Evolutionary conservation across 2,329 filamentous ascomycete genomes (phyloP), one percentile per base, ranked within the genome.

Genomic region (Xenosphaeropsis pyriputrescens): DNA sequence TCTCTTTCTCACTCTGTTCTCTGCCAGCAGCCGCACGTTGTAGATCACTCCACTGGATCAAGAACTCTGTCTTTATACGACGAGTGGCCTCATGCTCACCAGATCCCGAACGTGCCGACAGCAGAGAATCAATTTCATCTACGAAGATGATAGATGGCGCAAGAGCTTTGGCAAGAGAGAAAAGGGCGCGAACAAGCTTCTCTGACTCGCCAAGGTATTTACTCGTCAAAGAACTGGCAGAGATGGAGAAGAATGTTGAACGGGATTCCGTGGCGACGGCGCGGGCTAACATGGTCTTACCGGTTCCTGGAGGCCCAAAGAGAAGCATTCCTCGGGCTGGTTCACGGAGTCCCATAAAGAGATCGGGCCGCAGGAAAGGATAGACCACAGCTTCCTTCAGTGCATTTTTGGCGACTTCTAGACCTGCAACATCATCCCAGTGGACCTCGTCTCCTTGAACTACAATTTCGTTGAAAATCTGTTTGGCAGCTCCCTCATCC

Each of bases 71-170:
- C 61, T 98, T 98, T 53, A 95, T 93, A 39, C 91, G 74, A 40
- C 89, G 70, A 1, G 86, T 93, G 1, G 91, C 85, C 59, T 98
- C 91, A 50, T 96, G 84, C 52, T 96, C 91, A 1, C 84, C 80
- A 3, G 79, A 79, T 0, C 85, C 84, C 6, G 81, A 83, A 37
- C 91, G 70, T 13, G 86, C 76, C 1, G 86, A 93, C 1, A 98
- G 68, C 0, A 98, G 64, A 1, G 88, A 94, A 56, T 98, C 91
- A 44, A 98, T 98, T 56, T 98, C 91, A 51, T 98, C 91, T 4
- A 98, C 86, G 49, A 98, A 98, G 41, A 98, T 96, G 55, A 98
- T 96, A 43, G 83, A 91, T 0, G 91, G 91, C 0, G 91, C 86
- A 33, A 96, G 68, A 29, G 76, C 69, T 56, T 93, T 93, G 5